Percentiles rank a stretch among this genome's conserved stretches.
These are phyloP conservation scores for Psophocarpus tetragonolobus DNA, from an alignment of 306 rosid genomes.

Conservation along the genomic window DNA sequence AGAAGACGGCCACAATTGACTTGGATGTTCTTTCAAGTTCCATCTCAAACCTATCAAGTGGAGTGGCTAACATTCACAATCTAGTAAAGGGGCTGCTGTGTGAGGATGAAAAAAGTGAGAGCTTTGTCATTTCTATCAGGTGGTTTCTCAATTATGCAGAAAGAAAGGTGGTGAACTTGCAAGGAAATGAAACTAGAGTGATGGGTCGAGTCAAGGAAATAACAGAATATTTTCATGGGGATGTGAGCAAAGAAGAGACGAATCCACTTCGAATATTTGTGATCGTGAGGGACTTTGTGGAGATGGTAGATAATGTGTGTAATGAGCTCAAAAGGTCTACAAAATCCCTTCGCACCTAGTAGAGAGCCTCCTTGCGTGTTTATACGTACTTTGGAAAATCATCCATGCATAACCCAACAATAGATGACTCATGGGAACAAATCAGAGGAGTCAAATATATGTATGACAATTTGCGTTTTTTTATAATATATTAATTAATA, in stretches of 20 bases:
- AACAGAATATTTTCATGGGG: conserved; percentile 1
- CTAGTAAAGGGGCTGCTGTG: background rate
- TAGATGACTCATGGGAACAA: too few species aligned
- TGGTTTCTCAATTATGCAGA: background rate
- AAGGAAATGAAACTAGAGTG: background rate
- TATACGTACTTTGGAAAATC: background rate
- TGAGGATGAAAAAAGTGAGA: background rate
- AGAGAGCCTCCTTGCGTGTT: background rate
- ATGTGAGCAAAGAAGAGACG: background rate
- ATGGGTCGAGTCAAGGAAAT: background rate
- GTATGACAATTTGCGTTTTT: too few species aligned
- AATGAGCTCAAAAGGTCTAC: background rate
- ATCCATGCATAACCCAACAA: too few species aligned
- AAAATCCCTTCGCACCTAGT: background rate
- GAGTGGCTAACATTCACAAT: background rate
- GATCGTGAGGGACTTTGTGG: background rate
- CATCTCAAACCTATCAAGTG: background rate
- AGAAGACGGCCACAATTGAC: conserved; percentile 1
- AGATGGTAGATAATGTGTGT: background rate
- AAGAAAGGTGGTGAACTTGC: background rate
- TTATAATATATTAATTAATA: too few species aligned
- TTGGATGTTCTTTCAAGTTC: background rate
- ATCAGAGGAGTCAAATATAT: too few species aligned
- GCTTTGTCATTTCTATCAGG: background rate
- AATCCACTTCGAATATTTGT: conserved; percentile 3